Conservation (phyloP, 352 stramenopile genomes). For the Phytophthora syringae region DNA sequence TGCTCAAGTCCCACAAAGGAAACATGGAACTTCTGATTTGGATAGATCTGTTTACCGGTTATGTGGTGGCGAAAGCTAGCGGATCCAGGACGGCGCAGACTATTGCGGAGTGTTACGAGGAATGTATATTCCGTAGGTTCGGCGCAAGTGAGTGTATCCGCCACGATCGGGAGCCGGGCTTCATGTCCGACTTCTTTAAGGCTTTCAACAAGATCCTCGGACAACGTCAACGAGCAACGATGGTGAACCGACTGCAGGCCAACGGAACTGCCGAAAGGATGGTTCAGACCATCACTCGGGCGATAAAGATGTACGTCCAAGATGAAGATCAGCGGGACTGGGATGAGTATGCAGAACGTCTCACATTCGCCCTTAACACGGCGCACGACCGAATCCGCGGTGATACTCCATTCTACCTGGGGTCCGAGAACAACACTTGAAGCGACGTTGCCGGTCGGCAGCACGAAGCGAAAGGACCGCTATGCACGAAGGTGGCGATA, state of each 20-base stretch:
- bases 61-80: not conserved
- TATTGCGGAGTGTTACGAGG: slow-evolving; percentile 17
- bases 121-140: slow-evolving; percentile 27
- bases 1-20: not conserved
- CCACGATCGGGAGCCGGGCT: not conserved
- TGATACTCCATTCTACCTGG: not conserved
- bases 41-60: not conserved
- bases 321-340: slow-evolving; percentile 29
- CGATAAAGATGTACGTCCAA: slow-evolving; percentile 27
- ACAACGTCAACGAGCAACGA: not conserved
- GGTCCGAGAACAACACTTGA: not conserved
- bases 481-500: not conserved
- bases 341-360: slow-evolving; percentile 33
- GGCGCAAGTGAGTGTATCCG: not conserved
- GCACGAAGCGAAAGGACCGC: not conserved
- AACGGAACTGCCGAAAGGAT: slow-evolving; percentile 34
- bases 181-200: not conserved
- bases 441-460: not conserved
- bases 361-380: slow-evolving; percentile 34
- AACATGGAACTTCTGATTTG: not conserved
- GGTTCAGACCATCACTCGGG: slow-evolving; percentile 25
- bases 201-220: not conserved
- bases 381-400: not conserved
- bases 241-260: slow-evolving; percentile 17
- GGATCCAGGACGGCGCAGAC: not conserved